These are phyloP conservation scores for Polyporus arcularius DNA, from an alignment of 768 basidiomycete species.

Conservation along the genomic window DNA sequence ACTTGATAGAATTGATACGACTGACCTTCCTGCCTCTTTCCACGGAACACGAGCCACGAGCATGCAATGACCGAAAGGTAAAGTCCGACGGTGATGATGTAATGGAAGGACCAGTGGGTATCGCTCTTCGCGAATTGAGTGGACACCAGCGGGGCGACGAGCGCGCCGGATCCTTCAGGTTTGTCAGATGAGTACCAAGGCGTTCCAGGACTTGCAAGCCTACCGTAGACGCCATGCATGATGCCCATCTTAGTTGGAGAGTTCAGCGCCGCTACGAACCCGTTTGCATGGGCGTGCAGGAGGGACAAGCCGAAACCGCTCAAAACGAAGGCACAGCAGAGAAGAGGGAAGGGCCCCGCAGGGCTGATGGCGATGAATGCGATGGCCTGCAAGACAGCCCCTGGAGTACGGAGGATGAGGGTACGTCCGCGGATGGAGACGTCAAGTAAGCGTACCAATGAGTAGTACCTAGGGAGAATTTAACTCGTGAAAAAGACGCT, in stretches of 20 bases:
- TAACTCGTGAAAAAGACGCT: background rate
- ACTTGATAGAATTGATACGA: background rate
- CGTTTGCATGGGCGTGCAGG: slow-evolving; percentile 73
- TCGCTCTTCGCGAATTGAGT: slow-evolving; percentile 51
- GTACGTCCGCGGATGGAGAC: background rate
- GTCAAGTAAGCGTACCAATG: background rate
- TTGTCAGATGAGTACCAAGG: background rate
- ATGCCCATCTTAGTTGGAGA: slow-evolving; percentile 66
- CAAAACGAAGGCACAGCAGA: slow-evolving; percentile 51
- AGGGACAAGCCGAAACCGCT: slow-evolving; percentile 49
- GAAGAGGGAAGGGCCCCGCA: slow-evolving; percentile 64
- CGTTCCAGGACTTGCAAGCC: background rate
- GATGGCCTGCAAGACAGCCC: slow-evolving; percentile 52
- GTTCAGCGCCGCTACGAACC: slow-evolving; percentile 62
- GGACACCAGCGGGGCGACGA: slow-evolving; percentile 46
- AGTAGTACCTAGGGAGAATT: background rate
- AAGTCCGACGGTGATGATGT: slow-evolving; percentile 35
- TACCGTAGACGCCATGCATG: slow-evolving; percentile 67
- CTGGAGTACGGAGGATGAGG: slow-evolving; percentile 27
- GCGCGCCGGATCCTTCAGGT: slow-evolving; percentile 42
- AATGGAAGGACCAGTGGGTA: slow-evolving; percentile 48
- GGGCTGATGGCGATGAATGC: slow-evolving; percentile 56
- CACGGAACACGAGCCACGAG: slow-evolving; percentile 27
- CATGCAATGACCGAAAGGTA: slow-evolving; percentile 20
- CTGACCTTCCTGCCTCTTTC: slow-evolving; percentile 32